Evolutionary conservation across 768 basidiomycete species (phyloP), one percentile per base, ranked within the genome.

Genomic region (Auriscalpium vulgare): DNA sequence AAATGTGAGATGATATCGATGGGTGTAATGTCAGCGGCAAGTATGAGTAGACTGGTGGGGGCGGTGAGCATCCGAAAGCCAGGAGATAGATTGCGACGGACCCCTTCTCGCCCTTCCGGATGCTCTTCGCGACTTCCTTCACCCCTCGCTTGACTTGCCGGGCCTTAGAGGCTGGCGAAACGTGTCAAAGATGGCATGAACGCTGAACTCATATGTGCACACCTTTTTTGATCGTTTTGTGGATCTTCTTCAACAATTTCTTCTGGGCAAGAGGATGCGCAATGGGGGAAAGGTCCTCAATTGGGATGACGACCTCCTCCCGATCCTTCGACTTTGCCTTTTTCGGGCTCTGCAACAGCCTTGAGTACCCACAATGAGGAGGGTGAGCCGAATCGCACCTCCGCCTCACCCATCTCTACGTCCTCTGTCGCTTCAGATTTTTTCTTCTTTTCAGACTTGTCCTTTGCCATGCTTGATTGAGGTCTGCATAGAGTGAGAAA

Each of bases 1-100:
- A 99, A 78, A 74, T 98, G 97, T 37, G 95, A 95, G 65, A 98
- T 94, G 63, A 99, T 97, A 74, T 99, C 97, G 65, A 98, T 88
- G 10, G 97, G 97, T 58, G 91, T 95, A 69, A 98, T 98, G 72
- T 98, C 95, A 40, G 88, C 94, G 4, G 97, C 97, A 57, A 99
- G 83, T 56, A 99, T 74, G 35, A 99, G 81, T 37, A 99, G 75
- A 19, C 93, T 95, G 62, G 2, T 40, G 36, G 35, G 45, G 51
- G 44, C 19, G 46, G 57, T 23, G 9, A 16, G 17, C 21, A 10
- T 16, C 29, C 38, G 17, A 37, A 14, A 16, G 13, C 19, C 16
- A 37, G 4, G 16, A 3, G 40, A 48, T 37, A 47, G 37, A 48
- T 47, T 43, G 45, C 46, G 16, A 75, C 86, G 58, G 64, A 87